Conservation (phyloP, 2,329 filamentous ascomycete species). For the Fusarium sp. region DNA sequence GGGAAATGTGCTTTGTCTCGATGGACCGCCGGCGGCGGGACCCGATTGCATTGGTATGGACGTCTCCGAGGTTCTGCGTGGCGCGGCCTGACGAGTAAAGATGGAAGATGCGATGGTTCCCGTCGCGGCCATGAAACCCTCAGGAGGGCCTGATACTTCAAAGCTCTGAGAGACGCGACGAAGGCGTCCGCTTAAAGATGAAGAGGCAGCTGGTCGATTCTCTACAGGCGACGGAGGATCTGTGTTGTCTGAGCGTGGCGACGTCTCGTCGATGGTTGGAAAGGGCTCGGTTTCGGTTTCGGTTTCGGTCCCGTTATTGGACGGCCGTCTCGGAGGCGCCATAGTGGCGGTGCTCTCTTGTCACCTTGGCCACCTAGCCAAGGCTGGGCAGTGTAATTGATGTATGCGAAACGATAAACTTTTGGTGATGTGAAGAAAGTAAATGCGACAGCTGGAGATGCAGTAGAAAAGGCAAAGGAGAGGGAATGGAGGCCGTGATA, state of each 20-base stretch:
- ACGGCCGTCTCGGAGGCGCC: slow-evolving; percentile 27
- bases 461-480: neutral
- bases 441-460: neutral
- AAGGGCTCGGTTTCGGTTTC: slow-evolving; percentile 44
- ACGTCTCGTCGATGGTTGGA: slow-evolving; percentile 40
- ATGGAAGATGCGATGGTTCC: slow-evolving; percentile 59
- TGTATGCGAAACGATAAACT: slow-evolving; percentile 1
- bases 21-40: slow-evolving; percentile 39
- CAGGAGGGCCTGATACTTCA: slow-evolving; percentile 59
- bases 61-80: slow-evolving; percentile 30
- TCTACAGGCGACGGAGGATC: slow-evolving; percentile 15
- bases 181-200: slow-evolving; percentile 48
- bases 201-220: slow-evolving; percentile 46
- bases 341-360: slow-evolving; percentile 24
- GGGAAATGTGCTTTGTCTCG: slow-evolving; percentile 37
- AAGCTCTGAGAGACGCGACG: slow-evolving; percentile 54
- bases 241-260: slow-evolving; percentile 26
- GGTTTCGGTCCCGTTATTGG: slow-evolving; percentile 22
- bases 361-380: slow-evolving; percentile 10
- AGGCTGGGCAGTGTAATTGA: neutral
- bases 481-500: slow-evolving; percentile 17
- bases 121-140: slow-evolving; percentile 61
- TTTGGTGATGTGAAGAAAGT: neutral
- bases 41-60: slow-evolving; percentile 31
- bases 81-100: slow-evolving; percentile 40